phyloP scores from a whole-genome alignment of 2,329 filamentous ascomycete genomes.

The Hypoxylon sp. region DNA sequence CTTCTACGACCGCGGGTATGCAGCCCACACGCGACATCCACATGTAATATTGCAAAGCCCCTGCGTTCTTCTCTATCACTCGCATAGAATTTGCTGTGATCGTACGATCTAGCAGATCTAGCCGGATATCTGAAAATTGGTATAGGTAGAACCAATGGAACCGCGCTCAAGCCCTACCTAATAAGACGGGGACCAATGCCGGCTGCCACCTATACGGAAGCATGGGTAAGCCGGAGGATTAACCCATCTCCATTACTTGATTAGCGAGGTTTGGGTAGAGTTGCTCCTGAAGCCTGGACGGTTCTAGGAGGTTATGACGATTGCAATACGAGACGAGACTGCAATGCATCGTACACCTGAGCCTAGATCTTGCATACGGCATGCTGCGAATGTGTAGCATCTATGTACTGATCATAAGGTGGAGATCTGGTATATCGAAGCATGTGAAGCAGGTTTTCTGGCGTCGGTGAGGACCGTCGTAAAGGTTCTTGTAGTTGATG shows the following conservation, averaged over 20 bases:
- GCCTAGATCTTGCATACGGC: background rate
- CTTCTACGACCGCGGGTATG: slow-evolving; percentile 34
- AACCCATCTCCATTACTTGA: slow-evolving; percentile 17
- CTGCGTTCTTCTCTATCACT: slow-evolving; percentile 29
- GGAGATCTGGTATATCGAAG: background rate
- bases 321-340: slow-evolving; percentile 13
- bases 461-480: slow-evolving; percentile 23
- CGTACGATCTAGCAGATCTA: slow-evolving; percentile 42
- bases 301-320: background rate
- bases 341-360: background rate
- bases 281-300: slow-evolving; percentile 8
- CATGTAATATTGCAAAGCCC: slow-evolving; percentile 22
- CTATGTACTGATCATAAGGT: slow-evolving; percentile 4
- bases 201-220: slow-evolving; percentile 16
- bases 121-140: slow-evolving; percentile 29
- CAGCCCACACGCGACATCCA: slow-evolving; percentile 21
- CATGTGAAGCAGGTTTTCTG: background rate
- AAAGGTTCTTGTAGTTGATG: slow-evolving; percentile 28
- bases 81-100: slow-evolving; percentile 32
- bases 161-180: slow-evolving; percentile 32
- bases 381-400: slow-evolving; percentile 4
- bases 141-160: slow-evolving; percentile 32
- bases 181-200: slow-evolving; percentile 28
- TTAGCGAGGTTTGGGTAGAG: slow-evolving; percentile 12
- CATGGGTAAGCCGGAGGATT: slow-evolving; percentile 24